Conservation (phyloP, 1,284 basidiomycete genomes). For the Pyrrhoderma lamaoense region DNA sequence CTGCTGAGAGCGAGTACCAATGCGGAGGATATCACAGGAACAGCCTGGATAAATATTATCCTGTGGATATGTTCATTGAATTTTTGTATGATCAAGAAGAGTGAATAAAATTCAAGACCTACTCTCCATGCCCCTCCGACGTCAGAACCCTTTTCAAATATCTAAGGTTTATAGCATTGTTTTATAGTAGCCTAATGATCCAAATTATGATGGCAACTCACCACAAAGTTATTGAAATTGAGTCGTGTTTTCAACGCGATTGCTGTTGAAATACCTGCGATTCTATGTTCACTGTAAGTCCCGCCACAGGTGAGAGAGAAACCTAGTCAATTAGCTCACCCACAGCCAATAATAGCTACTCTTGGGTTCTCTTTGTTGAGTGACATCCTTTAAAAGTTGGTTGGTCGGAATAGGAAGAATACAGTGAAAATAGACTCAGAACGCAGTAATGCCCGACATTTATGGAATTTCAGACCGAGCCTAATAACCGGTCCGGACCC, state of each 20-base stretch:
- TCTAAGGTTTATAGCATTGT: conserved; percentile 31
- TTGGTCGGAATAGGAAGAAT: too few relatives aligned
- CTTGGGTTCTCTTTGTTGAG: conserved; percentile 23
- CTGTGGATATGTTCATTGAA: conserved; percentile 32
- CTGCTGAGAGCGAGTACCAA: conserved; percentile 51
- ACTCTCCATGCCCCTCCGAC: conserved; percentile 51
- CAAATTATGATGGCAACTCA: conserved; percentile 22
- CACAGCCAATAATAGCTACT: conserved; percentile 44
- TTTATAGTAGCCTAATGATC: too few relatives aligned
- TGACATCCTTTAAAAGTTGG: conserved; percentile 2
- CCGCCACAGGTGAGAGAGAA: not conserved
- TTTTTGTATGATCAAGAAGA: too few relatives aligned
- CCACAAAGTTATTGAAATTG: conserved; percentile 39
- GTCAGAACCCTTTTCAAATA: conserved; percentile 39
- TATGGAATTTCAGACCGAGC: too few relatives aligned
- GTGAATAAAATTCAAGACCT: conserved; percentile 19
- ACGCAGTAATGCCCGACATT: too few relatives aligned
- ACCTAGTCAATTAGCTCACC: conserved; percentile 28
- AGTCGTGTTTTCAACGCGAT: conserved; percentile 40
- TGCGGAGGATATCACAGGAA: conserved; percentile 45
- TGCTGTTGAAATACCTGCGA: conserved; percentile 42
- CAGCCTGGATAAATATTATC: conserved; percentile 38
- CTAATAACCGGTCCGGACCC: too few relatives aligned
- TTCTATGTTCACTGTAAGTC: conserved; percentile 16
- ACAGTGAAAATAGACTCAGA: too few relatives aligned